Conservation (phyloP, 1,284 basidiomycete species). For the Papiliotrema nemorosa region DNA sequence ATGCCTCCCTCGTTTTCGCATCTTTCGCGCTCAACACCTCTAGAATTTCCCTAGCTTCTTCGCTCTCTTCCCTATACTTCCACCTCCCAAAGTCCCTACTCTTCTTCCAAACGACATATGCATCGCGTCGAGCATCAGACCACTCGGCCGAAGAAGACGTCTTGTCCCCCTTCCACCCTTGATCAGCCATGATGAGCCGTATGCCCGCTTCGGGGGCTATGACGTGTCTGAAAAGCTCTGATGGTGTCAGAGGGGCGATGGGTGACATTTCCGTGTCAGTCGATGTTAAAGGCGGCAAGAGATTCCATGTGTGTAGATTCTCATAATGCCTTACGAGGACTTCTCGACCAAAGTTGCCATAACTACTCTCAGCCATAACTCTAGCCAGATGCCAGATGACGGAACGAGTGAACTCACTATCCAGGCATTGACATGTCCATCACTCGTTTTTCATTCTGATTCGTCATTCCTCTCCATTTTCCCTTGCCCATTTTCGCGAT, state of each 20-base stretch:
- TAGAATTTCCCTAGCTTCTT: conserved; percentile 2
- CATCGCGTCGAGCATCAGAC: conserved; percentile 11
- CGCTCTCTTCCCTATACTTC: conserved; percentile 1
- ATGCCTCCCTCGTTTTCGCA: not conserved
- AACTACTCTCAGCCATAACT: no score
- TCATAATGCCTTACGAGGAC: conserved; percentile 34
- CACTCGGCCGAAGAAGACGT: conserved; percentile 9
- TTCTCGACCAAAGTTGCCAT: conserved; percentile 35
- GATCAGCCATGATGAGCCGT: conserved; percentile 39
- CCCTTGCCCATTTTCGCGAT: conserved; percentile 21
- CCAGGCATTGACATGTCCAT: conserved; percentile 25
- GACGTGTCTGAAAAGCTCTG: conserved; percentile 37
- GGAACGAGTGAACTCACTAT: conserved; percentile 32
- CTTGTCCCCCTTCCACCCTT: conserved; percentile 10
- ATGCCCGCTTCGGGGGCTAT: conserved; percentile 42
- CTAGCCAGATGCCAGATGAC: conserved; percentile 9
- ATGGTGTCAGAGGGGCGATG: conserved; percentile 21
- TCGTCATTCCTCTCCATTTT: conserved; percentile 16
- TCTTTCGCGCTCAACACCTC: no score
- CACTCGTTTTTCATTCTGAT: conserved; percentile 18
- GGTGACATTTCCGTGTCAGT: not conserved
- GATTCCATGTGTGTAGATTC: conserved; percentile 25
- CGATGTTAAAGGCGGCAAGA: conserved; percentile 10
- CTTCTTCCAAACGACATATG: conserved; percentile 18
- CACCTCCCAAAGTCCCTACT: conserved; percentile 30